These are phyloP conservation scores for Carex parvula DNA, from an alignment of 176 grass and related monocot genomes.

Conservation along the genomic window DNA sequence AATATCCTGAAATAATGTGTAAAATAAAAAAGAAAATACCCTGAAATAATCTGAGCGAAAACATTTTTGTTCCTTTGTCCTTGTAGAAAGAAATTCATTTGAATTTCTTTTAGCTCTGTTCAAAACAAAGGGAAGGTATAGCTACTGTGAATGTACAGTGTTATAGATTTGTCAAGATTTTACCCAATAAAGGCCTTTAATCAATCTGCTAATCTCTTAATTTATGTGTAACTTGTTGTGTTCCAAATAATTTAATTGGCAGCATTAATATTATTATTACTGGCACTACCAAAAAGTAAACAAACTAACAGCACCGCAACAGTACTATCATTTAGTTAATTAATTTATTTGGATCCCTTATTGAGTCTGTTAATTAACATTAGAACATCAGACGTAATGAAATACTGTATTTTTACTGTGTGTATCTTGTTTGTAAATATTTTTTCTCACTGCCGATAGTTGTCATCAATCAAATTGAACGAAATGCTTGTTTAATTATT, in stretches of 20 bases:
- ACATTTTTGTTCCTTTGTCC: no score
- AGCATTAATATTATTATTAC: neutral
- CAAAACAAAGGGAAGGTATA: no score
- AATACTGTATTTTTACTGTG: no score
- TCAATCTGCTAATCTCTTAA: neutral
- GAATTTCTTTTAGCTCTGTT: no score
- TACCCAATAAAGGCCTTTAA: neutral
- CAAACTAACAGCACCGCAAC: neutral
- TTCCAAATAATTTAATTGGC: neutral
- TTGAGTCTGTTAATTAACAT: neutral
- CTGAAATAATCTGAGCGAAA: neutral
- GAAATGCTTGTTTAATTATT: no score
- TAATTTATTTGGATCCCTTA: neutral
- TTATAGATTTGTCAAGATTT: neutral
- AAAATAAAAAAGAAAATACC: neutral
- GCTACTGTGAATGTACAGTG: no score
- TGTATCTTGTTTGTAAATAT: no score
- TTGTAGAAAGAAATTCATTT: no score
- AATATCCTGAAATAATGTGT: no score
- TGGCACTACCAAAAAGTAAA: neutral
- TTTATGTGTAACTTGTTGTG: neutral
- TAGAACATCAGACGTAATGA: neutral
- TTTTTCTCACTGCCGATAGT: no score
- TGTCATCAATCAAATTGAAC: no score
- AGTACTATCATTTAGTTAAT: neutral